Base-by-base conservation (phyloP, 139 green algal genomes). In the Picochlorum sp. region DNA sequence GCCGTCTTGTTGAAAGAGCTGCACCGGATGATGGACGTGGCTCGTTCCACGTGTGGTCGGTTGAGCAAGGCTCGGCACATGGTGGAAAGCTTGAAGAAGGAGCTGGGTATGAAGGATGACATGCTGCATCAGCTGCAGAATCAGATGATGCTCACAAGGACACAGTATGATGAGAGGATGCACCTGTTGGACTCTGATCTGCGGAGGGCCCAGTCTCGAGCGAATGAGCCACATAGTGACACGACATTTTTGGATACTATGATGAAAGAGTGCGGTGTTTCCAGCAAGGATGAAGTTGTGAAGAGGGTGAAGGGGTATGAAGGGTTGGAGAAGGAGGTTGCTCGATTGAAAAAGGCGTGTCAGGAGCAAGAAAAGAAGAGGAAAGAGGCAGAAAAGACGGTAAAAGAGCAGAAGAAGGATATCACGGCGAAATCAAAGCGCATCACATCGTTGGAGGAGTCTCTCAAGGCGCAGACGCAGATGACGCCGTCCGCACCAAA, bases 241-340 rank as follows among this genome's bases (percentile, higher is more conserved):
- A 54, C 47, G 47, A 54, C 16, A 24, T 54, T 54, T 20, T 54
- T 54, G 47, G 47, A 54, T 20, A 54, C 18, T 20, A 26, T 54
- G n/a, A 54, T 54, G 47, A 20, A 54, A 26, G 47, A 54, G 15
- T 54, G n/a, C 47, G 47, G n/a, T 21, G 16, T 54, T 9, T 54
- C 47, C n/a, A 21, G n/a, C 16, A 54, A 20, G 16, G 18, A 54
- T 9, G 47, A 26, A 4, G 18, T 26, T 9, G 47, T 54, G 18
- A 54, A 18, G 47, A 26, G 16, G 18, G n/a, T 26, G 9, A 54
- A 20, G n/a, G n/a, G n/a, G 15, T 54, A 54, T 3, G 47, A 54
- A 23, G n/a, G 16, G 47, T 26, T 54, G 16, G 18, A 54, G n/a
- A 54, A 54, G n/a, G n/a, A 21, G n/a, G 5, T 54, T 54, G 18